Evolutionary conservation across 1,284 basidiomycete species (phyloP).

Genomic region (Phlebopus sp.): DNA sequence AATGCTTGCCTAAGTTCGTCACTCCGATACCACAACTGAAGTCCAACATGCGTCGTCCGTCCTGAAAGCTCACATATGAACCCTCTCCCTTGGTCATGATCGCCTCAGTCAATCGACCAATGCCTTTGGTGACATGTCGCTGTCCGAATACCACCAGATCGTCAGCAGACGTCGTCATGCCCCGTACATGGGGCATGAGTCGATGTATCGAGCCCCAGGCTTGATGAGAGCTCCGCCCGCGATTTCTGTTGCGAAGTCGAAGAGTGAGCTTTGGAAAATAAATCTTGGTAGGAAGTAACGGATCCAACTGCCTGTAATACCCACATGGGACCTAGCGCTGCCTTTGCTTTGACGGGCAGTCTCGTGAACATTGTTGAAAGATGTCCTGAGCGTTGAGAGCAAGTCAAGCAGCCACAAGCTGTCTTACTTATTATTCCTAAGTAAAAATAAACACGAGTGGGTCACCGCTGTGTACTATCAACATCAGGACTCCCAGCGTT

Average conservation of each 20-base stretch:
- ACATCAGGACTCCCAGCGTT: too few relatives aligned
- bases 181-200: constrained; percentile 8
- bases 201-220: background rate
- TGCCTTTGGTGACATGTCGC: constrained; percentile 68
- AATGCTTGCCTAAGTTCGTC: constrained; percentile 63
- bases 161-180: constrained; percentile 25
- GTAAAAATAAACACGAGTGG: too few relatives aligned
- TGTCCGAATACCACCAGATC: constrained; percentile 46
- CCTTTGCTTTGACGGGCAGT: too few relatives aligned
- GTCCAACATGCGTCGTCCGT: constrained; percentile 74
- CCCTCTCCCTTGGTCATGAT: constrained; percentile 79
- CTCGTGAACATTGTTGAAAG: too few relatives aligned
- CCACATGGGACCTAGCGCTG: too few relatives aligned
- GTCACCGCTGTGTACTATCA: too few relatives aligned
- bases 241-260: constrained; percentile 8
- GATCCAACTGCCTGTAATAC: background rate
- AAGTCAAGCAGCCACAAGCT: too few relatives aligned
- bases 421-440: too few relatives aligned
- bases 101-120: constrained; percentile 65
- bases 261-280: background rate
- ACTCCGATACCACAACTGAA: constrained; percentile 88
- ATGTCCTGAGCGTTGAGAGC: too few relatives aligned
- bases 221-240: background rate
- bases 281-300: background rate
- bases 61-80: constrained; percentile 68